phyloP scores from a whole-genome alignment of 179 eudicot species.

The Camellia oleifera region DNA sequence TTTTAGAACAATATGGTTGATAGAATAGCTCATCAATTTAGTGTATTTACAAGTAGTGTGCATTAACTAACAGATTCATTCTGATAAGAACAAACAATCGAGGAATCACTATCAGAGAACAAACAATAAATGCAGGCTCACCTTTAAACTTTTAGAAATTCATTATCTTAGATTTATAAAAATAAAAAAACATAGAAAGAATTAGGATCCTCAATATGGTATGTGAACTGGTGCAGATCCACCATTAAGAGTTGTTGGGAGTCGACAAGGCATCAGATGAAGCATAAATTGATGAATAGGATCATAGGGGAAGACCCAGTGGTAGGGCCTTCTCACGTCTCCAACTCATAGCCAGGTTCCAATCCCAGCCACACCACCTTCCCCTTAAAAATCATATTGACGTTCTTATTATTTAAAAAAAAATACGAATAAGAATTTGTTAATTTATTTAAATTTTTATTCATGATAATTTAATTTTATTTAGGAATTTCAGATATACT shows the following conservation, averaged over 20 bases:
- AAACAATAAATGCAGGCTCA: background rate
- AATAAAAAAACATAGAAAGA: background rate
- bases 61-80: background rate
- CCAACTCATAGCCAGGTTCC: too few relatives aligned
- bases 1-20: background rate
- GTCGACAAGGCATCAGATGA: too few relatives aligned
- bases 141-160: background rate
- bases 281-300: too few relatives aligned
- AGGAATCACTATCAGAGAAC: background rate
- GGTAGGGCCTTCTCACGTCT: too few relatives aligned
- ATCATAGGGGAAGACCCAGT: too few relatives aligned
- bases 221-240: constrained; percentile 3
- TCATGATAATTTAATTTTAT: too few relatives aligned
- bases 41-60: background rate
- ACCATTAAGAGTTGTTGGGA: background rate
- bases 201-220: background rate
- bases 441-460: too few relatives aligned
- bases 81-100: background rate
- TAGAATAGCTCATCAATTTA: background rate
- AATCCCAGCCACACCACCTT: too few relatives aligned
- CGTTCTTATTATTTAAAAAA: too few relatives aligned
- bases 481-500: too few relatives aligned
- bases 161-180: background rate
- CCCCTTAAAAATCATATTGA: too few relatives aligned
- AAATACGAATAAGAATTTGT: too few relatives aligned